Base-by-base conservation (phyloP, 2,329 filamentous ascomycete species). In the Aspergillus felis region DNA sequence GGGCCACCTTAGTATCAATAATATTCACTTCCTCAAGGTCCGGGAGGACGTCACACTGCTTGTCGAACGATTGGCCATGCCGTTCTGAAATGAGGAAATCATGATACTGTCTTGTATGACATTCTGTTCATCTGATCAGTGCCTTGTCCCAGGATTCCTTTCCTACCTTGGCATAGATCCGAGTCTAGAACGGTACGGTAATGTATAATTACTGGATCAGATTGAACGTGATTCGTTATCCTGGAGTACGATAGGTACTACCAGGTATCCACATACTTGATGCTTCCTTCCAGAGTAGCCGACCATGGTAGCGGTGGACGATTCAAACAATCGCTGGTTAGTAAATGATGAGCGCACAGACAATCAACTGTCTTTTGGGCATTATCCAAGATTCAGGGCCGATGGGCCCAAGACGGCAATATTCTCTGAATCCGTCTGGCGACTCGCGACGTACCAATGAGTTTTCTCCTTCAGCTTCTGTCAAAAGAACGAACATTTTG, bases 51-150 rank as follows among this genome's bases (percentile, higher is more conserved):
- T 61, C 57, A 57, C 62, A 60, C 59, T 56, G 44, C 41, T 44
- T 25, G 17, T 47, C 49, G 44, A 63, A 53, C 56, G 57, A 63
- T 64, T 64, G 62, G 61, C 28, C 29, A n/a, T 58, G 54, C 25
- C 42, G 29, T 53, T 48, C 58, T 44, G 50, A 58, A 56, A 53
- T 50, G 56, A 47, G 47, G 38, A 55, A 53, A 54, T 28, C 46
- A 54, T 56, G 47, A 53, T 61, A 58, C 51, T 24, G 32, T 58
- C 55, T 56, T 62, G 60, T 62, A 62, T 62, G 60, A 62, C 60
- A 28, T 51, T 50, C 27, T 54, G 59, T 59, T 51, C 62, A 62
- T 63, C 59, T 63, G 61, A 63, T 62, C 61, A 57, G 38, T 50
- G 42, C 51, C 57, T 54, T 50, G 53, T 54, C 32, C 44, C 28